Evolutionary conservation across 129 eudicot species (phyloP).

Genomic region (Saussurea involucrata): DNA sequence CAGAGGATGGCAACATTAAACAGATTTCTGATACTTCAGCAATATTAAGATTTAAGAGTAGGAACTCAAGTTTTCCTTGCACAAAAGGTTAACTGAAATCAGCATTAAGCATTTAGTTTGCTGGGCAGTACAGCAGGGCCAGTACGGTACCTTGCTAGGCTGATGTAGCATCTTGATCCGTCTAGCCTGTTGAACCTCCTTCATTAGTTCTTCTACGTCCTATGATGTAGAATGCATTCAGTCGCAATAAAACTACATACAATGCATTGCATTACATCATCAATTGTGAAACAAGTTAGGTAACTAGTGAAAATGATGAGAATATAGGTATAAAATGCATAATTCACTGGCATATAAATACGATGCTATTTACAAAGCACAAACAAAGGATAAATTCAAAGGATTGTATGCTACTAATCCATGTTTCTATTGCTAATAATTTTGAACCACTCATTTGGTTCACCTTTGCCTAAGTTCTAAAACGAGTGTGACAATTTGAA

Average conservation of each 20-base stretch:
- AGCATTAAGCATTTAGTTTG: constrained; percentile 1
- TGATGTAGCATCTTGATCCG: constrained; percentile 96
- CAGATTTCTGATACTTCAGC: background rate
- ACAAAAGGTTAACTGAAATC: background rate
- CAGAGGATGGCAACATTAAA: background rate
- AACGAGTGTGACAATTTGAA: background rate
- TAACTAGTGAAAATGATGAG: background rate
- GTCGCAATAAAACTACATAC: background rate
- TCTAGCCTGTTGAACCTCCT: constrained; percentile 96
- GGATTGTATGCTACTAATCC: background rate
- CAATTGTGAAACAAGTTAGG: background rate
- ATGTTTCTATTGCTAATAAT: background rate
- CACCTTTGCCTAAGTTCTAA: background rate
- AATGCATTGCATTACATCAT: background rate
- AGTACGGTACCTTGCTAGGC: constrained; percentile 76
- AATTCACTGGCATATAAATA: too few species aligned
- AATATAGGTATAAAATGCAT: background rate
- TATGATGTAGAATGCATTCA: constrained; percentile 24
- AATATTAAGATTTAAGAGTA: too few species aligned
- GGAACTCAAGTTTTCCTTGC: background rate
- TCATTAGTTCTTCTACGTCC: constrained; percentile 93
- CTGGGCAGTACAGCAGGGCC: constrained; percentile 5
- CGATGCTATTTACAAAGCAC: background rate
- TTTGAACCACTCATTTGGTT: background rate
- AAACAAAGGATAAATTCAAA: background rate